Evolutionary conservation across 192 early-diverging fungal species (phyloP).

Genomic region (Podila epigama): DNA sequence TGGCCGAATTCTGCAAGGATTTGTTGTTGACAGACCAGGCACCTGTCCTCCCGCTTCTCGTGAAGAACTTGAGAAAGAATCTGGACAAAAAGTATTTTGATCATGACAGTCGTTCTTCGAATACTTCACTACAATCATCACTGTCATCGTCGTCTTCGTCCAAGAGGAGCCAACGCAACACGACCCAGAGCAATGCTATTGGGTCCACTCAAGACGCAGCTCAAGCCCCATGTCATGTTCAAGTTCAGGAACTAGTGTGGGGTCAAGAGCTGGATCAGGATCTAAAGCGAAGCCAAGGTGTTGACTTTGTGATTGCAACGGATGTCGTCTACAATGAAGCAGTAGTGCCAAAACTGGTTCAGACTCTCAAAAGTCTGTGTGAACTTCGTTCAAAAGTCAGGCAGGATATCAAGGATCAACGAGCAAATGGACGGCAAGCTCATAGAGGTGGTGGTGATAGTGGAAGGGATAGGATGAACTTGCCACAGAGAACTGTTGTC

Average conservation of each 20-base stretch:
- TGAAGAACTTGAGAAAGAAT: slow-evolving; percentile 56
- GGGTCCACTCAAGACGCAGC: too few species aligned
- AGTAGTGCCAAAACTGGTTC: slow-evolving; percentile 41
- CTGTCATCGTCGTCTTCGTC: not conserved
- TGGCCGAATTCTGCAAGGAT: slow-evolving; percentile 49
- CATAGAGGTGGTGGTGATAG: not conserved
- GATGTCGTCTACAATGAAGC: slow-evolving; percentile 58
- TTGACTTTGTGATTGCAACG: slow-evolving; percentile 49
- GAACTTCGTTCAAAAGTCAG: too few species aligned
- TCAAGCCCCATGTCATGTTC: slow-evolving; percentile 32
- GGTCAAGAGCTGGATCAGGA: slow-evolving; percentile 51
- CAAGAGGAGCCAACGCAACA: not conserved
- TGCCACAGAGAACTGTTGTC: slow-evolving; percentile 25
- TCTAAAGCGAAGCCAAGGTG: slow-evolving; percentile 12
- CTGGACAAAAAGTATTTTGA: slow-evolving; percentile 43
- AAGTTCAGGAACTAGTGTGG: slow-evolving; percentile 51
- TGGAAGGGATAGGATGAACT: slow-evolving; percentile 1
- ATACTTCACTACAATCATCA: not conserved
- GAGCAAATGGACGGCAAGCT: too few species aligned
- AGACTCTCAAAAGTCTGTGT: slow-evolving; percentile 34
- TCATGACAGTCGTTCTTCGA: not conserved
- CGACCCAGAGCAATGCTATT: too few species aligned
- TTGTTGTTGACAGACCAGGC: slow-evolving; percentile 52
- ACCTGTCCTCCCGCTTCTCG: slow-evolving; percentile 46
- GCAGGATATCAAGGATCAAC: too few species aligned